Conservation (phyloP, 2,329 filamentous ascomycete species). For the Epicoccum sorghinum region DNA sequence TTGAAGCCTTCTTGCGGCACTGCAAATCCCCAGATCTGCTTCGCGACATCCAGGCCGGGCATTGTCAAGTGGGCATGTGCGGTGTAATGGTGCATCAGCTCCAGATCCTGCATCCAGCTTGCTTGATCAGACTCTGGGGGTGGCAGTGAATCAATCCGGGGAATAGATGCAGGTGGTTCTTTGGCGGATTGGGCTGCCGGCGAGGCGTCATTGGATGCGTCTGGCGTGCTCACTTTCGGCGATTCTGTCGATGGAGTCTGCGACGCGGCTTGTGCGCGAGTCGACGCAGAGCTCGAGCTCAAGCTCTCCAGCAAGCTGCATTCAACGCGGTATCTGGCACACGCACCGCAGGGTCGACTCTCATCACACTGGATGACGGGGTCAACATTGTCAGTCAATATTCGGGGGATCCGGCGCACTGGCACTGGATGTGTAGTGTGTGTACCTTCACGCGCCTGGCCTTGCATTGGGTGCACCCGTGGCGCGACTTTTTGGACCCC, state of each 20-base stretch:
- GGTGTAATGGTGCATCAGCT: conserved; percentile 40
- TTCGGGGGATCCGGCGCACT: too few relatives aligned
- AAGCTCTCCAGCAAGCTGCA: conserved; percentile 33
- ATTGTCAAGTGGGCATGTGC: conserved; percentile 31
- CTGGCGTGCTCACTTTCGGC: conserved; percentile 1
- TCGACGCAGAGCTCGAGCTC: not conserved
- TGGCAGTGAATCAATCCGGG: not conserved
- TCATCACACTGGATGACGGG: conserved; percentile 36
- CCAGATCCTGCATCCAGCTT: conserved; percentile 36
- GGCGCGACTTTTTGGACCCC: conserved; percentile 33
- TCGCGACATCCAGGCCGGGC: conserved; percentile 29
- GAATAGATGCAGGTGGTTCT: not conserved
- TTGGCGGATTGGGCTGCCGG: not conserved
- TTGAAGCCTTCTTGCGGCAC: conserved; percentile 44
- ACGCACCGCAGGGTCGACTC: conserved; percentile 35
- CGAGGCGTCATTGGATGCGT: conserved; percentile 8
- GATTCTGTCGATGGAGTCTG: conserved; percentile 8
- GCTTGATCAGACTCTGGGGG: not conserved
- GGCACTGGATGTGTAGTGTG: too few relatives aligned
- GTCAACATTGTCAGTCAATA: not conserved
- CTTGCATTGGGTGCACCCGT: conserved; percentile 37
- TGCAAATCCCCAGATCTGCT: conserved; percentile 40
- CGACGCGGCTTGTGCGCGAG: conserved; percentile 1
- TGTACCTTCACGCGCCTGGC: conserved; percentile 35
- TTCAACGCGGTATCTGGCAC: conserved; percentile 34